These are phyloP conservation scores for Cutaneotrichosporon arboriforme DNA, from an alignment of 1,284 basidiomycete species.

Conservation along the genomic window DNA sequence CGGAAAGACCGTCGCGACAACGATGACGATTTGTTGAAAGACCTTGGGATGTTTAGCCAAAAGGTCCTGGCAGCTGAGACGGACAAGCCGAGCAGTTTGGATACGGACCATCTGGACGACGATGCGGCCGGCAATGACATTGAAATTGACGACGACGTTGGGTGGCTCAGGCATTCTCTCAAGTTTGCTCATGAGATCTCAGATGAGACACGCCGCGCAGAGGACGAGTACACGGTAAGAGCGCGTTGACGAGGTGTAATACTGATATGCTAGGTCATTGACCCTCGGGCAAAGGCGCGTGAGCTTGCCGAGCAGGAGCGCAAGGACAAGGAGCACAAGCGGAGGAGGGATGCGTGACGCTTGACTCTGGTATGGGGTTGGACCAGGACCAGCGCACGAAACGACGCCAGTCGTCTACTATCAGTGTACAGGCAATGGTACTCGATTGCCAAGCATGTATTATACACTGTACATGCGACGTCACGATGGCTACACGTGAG, in stretches of 20 bases:
- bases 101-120: conserved; percentile 19
- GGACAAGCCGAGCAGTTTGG: conserved; percentile 14
- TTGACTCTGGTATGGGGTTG: no score
- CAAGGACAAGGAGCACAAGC: conserved; percentile 7
- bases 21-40: conserved; percentile 63
- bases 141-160: conserved; percentile 75
- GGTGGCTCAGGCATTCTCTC: conserved; percentile 69
- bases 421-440: no score
- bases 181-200: conserved; percentile 71
- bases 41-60: conserved; percentile 65
- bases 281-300: conserved; percentile 45
- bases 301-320: conserved; percentile 29
- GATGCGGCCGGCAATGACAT: conserved; percentile 49
- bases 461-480: no score
- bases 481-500: no score
- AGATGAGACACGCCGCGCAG: conserved; percentile 66
- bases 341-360: background rate
- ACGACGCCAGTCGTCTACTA: no score
- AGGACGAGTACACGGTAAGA: conserved; percentile 81
- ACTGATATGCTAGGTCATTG: conserved; percentile 39
- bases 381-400: no score
- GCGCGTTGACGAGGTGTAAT: background rate
- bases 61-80: conserved; percentile 53
- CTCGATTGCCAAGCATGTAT: no score
- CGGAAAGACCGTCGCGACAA: conserved; percentile 55